Percentiles rank a stretch among this genome's conserved stretches.
Evolutionary conservation across 1,139 yeast genomes (phyloP).

Genomic region (Candida tetrigidarum): DNA sequence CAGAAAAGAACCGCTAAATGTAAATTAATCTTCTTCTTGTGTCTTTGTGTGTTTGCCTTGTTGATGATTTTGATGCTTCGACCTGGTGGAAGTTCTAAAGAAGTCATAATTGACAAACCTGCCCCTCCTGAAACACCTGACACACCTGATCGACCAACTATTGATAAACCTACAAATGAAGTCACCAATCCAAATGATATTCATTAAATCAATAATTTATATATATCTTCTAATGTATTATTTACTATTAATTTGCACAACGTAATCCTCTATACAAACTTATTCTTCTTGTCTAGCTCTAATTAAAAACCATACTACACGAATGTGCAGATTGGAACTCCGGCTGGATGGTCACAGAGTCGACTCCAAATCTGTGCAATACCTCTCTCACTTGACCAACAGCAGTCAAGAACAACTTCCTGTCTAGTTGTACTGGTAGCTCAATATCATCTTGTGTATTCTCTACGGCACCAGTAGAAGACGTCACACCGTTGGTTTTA

Average conservation of each 20-base stretch:
- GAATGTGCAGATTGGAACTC: constrained; percentile 48
- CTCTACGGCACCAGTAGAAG: too few relatives aligned
- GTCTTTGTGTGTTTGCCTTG: constrained; percentile 71
- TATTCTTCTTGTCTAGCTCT: neutral
- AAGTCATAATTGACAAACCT: constrained; percentile 29
- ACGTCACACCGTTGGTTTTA: too few relatives aligned
- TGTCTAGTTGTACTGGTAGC: constrained; percentile 26
- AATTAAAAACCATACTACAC: constrained; percentile 2
- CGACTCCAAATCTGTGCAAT: constrained; percentile 84
- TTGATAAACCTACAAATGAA: constrained; percentile 10
- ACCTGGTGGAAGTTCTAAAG: constrained; percentile 45
- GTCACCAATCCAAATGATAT: constrained; percentile 11
- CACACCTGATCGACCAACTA: constrained; percentile 13
- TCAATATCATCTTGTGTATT: too few relatives aligned
- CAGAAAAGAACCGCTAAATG: constrained; percentile 93
- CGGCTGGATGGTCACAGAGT: constrained; percentile 95
- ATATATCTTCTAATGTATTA: too few relatives aligned
- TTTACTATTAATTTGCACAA: neutral
- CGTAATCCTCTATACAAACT: neutral
- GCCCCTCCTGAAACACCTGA: too few relatives aligned
- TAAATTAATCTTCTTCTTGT: constrained; percentile 75
- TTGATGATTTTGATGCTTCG: constrained; percentile 72
- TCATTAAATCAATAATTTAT: too few relatives aligned
- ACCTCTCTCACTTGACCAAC: constrained; percentile 80
- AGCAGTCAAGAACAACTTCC: constrained; percentile 60